These are phyloP conservation scores for Heterobasidion parviporum DNA, from an alignment of 1,284 basidiomycete genomes.

Conservation along the genomic window DNA sequence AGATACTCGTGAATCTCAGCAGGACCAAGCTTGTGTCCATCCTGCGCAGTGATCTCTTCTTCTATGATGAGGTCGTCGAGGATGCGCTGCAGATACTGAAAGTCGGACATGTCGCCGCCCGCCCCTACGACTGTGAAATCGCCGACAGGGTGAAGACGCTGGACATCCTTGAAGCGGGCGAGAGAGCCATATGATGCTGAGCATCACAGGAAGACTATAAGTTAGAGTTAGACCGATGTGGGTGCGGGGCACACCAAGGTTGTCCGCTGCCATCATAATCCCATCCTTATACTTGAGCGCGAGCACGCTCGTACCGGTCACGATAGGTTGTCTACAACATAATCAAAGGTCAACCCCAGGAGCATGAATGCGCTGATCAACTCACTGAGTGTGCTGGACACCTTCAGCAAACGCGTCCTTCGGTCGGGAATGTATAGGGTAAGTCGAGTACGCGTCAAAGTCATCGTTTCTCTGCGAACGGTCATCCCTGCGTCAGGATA, in stretches of 20 bases:
- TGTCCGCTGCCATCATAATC: slow-evolving; percentile 99
- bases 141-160: slow-evolving; percentile 82
- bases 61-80: slow-evolving; percentile 63
- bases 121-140: slow-evolving; percentile 84
- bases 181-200: slow-evolving; percentile 95
- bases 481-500: not conserved
- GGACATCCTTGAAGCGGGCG: slow-evolving; percentile 93
- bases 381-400: slow-evolving; percentile 72
- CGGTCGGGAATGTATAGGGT: slow-evolving; percentile 55
- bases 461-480: slow-evolving; percentile 58
- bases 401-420: slow-evolving; percentile 54
- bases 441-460: slow-evolving; percentile 66
- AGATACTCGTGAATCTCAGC: slow-evolving; percentile 93
- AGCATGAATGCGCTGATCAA: slow-evolving; percentile 4
- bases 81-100: slow-evolving; percentile 84
- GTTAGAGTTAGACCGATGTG: slow-evolving; percentile 1
- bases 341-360: not conserved
- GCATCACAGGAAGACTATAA: not conserved
- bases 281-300: slow-evolving; percentile 94
- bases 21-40: slow-evolving; percentile 83
- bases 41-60: slow-evolving; percentile 74
- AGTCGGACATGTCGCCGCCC: slow-evolving; percentile 96
- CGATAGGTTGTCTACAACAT: slow-evolving; percentile 75
- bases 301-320: slow-evolving; percentile 94
- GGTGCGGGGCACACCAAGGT: slow-evolving; percentile 56